Conservation (phyloP, 1,139 yeast species). For the Maudiozyma humilis region DNA sequence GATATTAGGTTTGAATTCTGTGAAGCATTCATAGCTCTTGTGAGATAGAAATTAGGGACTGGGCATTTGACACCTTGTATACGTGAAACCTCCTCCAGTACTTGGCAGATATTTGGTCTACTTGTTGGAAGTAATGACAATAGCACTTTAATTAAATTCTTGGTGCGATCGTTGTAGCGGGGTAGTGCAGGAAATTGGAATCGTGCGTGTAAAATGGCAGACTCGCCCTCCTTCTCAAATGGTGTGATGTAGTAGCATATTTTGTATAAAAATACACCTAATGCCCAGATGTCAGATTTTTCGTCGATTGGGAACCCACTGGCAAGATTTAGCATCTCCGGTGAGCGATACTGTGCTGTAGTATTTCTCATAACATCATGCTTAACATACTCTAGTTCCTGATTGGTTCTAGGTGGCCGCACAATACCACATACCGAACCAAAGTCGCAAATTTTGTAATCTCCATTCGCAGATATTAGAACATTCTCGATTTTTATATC, state of each 20-base stretch:
- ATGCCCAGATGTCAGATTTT: constrained; percentile 75
- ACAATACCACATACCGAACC: constrained; percentile 61
- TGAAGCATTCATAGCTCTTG: constrained; percentile 18
- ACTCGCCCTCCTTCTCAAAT: constrained; percentile 63
- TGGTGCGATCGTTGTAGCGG: constrained; percentile 41
- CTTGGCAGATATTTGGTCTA: constrained; percentile 65
- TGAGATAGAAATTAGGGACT: constrained; percentile 31
- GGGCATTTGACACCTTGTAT: constrained; percentile 52
- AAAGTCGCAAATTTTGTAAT: constrained; percentile 69
- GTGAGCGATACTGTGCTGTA: constrained; percentile 74
- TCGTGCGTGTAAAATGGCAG: constrained; percentile 61
- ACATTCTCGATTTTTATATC: constrained; percentile 78
- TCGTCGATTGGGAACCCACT: constrained; percentile 63
- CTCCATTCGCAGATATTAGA: constrained; percentile 46
- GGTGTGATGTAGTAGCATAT: constrained; percentile 75
- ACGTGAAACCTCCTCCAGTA: constrained; percentile 56
- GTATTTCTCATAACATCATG: constrained; percentile 68
- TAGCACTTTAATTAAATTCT: constrained; percentile 54
- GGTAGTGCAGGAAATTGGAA: constrained; percentile 51
- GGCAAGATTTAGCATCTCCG: constrained; percentile 72
- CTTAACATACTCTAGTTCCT: constrained; percentile 51
- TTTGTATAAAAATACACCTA: constrained; percentile 69
- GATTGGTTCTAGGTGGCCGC: constrained; percentile 55
- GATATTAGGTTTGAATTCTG: too few species aligned
- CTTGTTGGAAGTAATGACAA: constrained; percentile 60